These are phyloP conservation scores for Rutidosis leptorrhynchoides DNA, from an alignment of 129 eudicot species.

Conservation along the genomic window DNA sequence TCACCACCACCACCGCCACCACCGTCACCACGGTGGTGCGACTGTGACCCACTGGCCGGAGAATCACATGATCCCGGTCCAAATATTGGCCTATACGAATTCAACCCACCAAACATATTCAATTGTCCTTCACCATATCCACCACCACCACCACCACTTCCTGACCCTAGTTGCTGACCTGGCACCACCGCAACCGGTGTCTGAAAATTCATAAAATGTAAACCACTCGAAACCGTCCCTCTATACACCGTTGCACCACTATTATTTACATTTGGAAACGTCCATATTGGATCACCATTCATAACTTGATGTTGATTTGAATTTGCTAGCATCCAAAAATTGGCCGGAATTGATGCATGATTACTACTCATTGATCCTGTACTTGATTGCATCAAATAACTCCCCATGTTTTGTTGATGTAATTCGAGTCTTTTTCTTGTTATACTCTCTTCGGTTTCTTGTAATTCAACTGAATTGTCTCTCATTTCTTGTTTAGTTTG, in stretches of 20 bases:
- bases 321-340: constrained; percentile 97
- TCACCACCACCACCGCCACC: constrained; percentile 53
- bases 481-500: constrained; percentile 66
- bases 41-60: constrained; percentile 65
- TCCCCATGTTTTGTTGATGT: constrained; percentile 55
- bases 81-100: constrained; percentile 47
- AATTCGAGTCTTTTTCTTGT: constrained; percentile 51
- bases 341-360: constrained; percentile 70
- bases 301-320: constrained; percentile 47
- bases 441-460: constrained; percentile 53
- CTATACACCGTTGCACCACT: constrained; percentile 64
- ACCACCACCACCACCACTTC: constrained; percentile 40
- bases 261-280: constrained; percentile 64
- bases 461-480: constrained; percentile 43
- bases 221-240: constrained; percentile 75
- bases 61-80: constrained; percentile 60
- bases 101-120: constrained; percentile 68
- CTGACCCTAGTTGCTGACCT: constrained; percentile 41
- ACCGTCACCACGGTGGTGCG: constrained; percentile 49
- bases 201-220: constrained; percentile 94
- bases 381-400: constrained; percentile 59
- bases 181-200: constrained; percentile 75
- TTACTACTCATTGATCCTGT: constrained; percentile 51
- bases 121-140: constrained; percentile 66
- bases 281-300: constrained; percentile 92